Conservation (phyloP, 1,284 basidiomycete genomes). For the Cutaneotrichosporon sp. region DNA sequence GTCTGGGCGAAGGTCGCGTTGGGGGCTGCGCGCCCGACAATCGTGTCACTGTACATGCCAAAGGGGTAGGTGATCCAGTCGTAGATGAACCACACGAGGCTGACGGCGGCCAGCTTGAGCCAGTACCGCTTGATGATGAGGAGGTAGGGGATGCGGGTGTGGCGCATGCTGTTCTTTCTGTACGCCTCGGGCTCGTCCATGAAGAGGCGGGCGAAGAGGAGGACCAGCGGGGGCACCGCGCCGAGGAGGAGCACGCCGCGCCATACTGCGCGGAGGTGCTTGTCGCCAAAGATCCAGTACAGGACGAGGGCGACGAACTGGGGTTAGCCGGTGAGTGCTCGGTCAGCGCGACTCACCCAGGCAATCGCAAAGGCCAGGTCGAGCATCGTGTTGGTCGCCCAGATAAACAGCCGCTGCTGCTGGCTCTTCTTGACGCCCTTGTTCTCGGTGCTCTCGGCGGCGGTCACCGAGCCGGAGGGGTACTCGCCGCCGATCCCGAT, state of each 20-base stretch:
- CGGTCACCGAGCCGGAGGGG: constrained; percentile 87
- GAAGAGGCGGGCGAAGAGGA: constrained; percentile 81
- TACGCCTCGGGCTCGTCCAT: constrained; percentile 70
- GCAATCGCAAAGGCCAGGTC: constrained; percentile 83
- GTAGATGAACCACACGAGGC: constrained; percentile 69
- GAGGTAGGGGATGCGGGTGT: constrained; percentile 62
- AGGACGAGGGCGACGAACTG: constrained; percentile 81
- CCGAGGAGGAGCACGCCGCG: constrained; percentile 87
- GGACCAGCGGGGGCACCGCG: constrained; percentile 70
- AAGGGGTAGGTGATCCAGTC: constrained; percentile 61
- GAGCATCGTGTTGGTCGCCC: constrained; percentile 72
- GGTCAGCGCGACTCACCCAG: constrained; percentile 10
- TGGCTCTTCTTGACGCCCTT: constrained; percentile 66
- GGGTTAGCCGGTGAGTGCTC: neutral
- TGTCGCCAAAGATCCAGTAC: constrained; percentile 80
- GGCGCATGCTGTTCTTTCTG: constrained; percentile 63
- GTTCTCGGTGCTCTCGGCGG: constrained; percentile 86
- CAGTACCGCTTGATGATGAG: constrained; percentile 76
- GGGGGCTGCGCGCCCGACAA: constrained; percentile 32
- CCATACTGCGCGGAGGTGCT: constrained; percentile 79
- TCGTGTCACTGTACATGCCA: constrained; percentile 75
- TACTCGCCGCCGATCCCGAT: constrained; percentile 81
- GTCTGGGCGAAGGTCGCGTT: constrained; percentile 37
- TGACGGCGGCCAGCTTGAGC: constrained; percentile 39
- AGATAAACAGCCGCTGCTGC: constrained; percentile 80